A percentile compares a stretch with the other conserved stretches of the same genome.
phyloP scores from a whole-genome alignment of 1,139 yeast species.

The Kurtzmaniella natalensis region DNA sequence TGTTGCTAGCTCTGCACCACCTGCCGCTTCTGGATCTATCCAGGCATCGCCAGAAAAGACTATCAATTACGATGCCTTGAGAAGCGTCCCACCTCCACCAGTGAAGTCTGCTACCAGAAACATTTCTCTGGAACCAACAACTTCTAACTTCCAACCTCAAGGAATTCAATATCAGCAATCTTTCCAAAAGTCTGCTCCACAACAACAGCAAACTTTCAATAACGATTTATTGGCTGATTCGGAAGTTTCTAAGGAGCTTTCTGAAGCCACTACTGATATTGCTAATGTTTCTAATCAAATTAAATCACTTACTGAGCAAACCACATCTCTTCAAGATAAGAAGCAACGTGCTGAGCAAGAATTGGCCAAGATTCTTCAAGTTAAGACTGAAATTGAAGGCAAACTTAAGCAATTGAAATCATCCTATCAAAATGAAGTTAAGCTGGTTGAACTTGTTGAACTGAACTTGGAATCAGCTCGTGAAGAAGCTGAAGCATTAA shows the following conservation, averaged over 20 bases:
- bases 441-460: conserved; percentile 71
- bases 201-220: conserved; percentile 16
- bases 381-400: conserved; percentile 67
- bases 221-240: conserved; percentile 55
- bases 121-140: no score
- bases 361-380: conserved; percentile 55
- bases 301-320: conserved; percentile 71
- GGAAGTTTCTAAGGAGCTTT: conserved; percentile 60
- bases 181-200: conserved; percentile 1
- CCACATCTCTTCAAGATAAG: conserved; percentile 64
- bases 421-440: conserved; percentile 75
- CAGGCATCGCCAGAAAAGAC: conserved; percentile 10
- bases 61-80: conserved; percentile 44
- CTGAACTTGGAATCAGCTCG: conserved; percentile 52
- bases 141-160: conserved; percentile 8
- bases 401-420: conserved; percentile 64
- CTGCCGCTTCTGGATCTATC: not conserved
- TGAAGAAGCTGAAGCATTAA: conserved; percentile 66
- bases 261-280: conserved; percentile 78
- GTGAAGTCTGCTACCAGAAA: conserved; percentile 13
- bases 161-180: not conserved
- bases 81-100: conserved; percentile 48
- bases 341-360: conserved; percentile 76
- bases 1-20: conserved; percentile 7
- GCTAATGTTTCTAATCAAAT: conserved; percentile 87